A percentile compares a stretch with the other conserved stretches of the same genome.
phyloP scores from a whole-genome alignment of 2,329 filamentous ascomycete species.

The Fusarium armeniacum region DNA sequence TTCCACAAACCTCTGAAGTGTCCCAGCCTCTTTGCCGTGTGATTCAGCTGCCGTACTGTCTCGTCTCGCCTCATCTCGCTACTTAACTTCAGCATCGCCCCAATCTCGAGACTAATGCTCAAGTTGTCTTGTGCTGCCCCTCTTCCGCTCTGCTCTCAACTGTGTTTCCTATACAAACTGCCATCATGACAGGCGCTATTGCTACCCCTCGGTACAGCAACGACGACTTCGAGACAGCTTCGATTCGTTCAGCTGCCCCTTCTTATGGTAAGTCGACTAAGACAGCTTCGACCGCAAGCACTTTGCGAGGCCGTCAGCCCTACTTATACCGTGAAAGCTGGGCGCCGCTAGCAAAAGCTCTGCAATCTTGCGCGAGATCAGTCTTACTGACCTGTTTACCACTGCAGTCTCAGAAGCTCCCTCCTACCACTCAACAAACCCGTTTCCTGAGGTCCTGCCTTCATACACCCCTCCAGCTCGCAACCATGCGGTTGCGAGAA shows the following conservation, averaged over 20 bases:
- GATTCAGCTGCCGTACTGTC: slow-evolving; percentile 18
- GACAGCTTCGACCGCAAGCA: slow-evolving; percentile 10
- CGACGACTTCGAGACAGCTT: slow-evolving; percentile 76
- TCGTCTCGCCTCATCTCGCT: slow-evolving; percentile 22
- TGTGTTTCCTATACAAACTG: slow-evolving; percentile 24
- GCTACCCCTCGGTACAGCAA: slow-evolving; percentile 55
- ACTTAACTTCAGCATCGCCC: slow-evolving; percentile 35
- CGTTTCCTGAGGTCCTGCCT: slow-evolving; percentile 63
- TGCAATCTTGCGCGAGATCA: slow-evolving; percentile 36
- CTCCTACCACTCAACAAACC: slow-evolving; percentile 71
- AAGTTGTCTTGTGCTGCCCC: slow-evolving; percentile 39
- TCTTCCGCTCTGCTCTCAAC: slow-evolving; percentile 39
- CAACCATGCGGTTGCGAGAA: slow-evolving; percentile 31
- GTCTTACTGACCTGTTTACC: slow-evolving; percentile 36
- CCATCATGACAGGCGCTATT: slow-evolving; percentile 53
- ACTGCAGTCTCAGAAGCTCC: slow-evolving; percentile 72
- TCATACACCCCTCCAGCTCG: slow-evolving; percentile 61
- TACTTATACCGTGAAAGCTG: slow-evolving; percentile 24
- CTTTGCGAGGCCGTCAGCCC: slow-evolving; percentile 3
- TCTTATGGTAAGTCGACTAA: slow-evolving; percentile 69
- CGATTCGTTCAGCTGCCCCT: slow-evolving; percentile 75
- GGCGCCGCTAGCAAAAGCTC: slow-evolving; percentile 15
- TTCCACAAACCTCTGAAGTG: slow-evolving; percentile 28
- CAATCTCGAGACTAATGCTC: slow-evolving; percentile 45
- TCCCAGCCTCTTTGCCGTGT: slow-evolving; percentile 39